Conservation (phyloP, 176 grass and related monocot species). For the Musa beccarii region DNA sequence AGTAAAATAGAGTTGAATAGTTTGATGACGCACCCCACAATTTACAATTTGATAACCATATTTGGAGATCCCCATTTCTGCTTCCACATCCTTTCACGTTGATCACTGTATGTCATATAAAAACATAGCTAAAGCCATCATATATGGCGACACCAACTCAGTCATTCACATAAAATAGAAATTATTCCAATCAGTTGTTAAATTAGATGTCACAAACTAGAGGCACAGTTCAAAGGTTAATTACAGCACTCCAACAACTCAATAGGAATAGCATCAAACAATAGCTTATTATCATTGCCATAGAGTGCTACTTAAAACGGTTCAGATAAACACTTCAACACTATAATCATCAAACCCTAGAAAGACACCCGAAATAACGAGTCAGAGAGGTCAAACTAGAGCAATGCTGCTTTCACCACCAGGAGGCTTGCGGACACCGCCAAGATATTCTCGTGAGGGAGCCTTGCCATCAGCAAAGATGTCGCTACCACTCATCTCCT, state of each 20-base stretch:
- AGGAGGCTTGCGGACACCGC: not conserved
- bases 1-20: no score
- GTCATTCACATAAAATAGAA: not conserved
- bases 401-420: constrained; percentile 1
- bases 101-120: no score
- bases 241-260: not conserved
- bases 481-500: constrained; percentile 1
- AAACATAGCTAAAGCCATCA: no score
- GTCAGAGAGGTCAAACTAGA: not conserved
- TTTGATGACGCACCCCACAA: no score
- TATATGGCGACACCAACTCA: not conserved
- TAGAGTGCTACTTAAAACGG: not conserved
- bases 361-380: not conserved
- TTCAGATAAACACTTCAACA: not conserved
- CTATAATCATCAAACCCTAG: not conserved
- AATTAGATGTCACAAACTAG: not conserved
- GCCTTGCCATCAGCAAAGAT: not conserved
- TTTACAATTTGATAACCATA: no score
- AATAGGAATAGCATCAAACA: not conserved
- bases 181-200: not conserved
- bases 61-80: no score
- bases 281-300: not conserved
- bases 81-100: no score
- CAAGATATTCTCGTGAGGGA: not conserved
- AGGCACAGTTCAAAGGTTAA: not conserved